Evolutionary conservation across 768 basidiomycete genomes (phyloP), one percentile per base, ranked within the genome.

Genomic region (Mycena haematopus): DNA sequence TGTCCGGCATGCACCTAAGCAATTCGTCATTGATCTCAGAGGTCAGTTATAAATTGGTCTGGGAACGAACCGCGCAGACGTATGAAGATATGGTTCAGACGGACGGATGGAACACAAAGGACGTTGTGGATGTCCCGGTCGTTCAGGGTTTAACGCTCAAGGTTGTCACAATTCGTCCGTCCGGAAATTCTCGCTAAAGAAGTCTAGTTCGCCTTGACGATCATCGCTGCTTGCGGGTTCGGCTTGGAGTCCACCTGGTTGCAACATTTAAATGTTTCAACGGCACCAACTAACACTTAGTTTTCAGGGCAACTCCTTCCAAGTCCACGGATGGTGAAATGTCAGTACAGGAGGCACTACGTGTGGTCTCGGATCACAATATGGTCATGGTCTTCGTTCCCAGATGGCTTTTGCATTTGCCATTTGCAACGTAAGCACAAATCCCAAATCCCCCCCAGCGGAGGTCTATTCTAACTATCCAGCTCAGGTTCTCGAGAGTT

Each of bases 141-240:
- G 57, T 78, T 10, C 79, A 80, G 52, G 58, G 63, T 1, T 29
- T 78, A 10, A 79, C 77, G 2, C 73, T 75, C 69, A 78, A 81
- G 68, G 79, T 31, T 31, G 29, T 78, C 35, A 6, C 55, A 56
- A 10, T 29, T 27, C 0, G 36, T 17, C 17, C 29, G 31, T 31
- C 6, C 9, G 29, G 9, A 31, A 31, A 5, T 31, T 31, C 29
- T 31, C 9, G 9, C 29, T 31, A 31, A 31, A 4, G 29, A 9
- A 4, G 29, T 31, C 29, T 19, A 83, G 81, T 60, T 81, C 13
- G 78, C 82, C 3, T 74, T 83, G 10, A 63, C 82, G 13, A 70
- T 82, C 21, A 76, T 84, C 22, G 79, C 77, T 8, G 76, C 72
- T 67, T 83, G 82, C 57, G 82, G 79, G 1, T 83, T 83, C 49